These are phyloP conservation scores for Copromyces sp. DNA, from an alignment of 495 filamentous ascomycete genomes.

Conservation along the genomic window DNA sequence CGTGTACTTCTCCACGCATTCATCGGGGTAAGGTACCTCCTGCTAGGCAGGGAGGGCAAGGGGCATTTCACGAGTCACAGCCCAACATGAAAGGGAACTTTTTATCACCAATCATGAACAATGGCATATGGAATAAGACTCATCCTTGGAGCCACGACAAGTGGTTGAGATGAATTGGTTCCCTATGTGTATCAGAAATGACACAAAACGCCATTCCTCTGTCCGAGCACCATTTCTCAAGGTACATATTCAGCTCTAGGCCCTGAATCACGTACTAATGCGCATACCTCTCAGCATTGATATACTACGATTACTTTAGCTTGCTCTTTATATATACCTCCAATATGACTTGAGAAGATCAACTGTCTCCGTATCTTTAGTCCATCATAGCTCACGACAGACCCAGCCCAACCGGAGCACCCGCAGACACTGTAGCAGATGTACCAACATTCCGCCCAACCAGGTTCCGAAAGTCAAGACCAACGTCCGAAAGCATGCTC, in stretches of 20 bases:
- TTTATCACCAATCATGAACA: neutral
- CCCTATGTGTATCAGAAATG: neutral
- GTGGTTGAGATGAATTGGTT: neutral
- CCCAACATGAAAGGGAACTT: neutral
- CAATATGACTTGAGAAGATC: neutral
- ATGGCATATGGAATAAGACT: neutral
- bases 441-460: slow-evolving; percentile 33
- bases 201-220: neutral
- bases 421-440: slow-evolving; percentile 8
- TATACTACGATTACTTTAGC: neutral
- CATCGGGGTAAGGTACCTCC: neutral
- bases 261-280: neutral
- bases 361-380: neutral
- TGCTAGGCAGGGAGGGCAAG: neutral
- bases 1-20: neutral
- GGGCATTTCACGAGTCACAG: neutral
- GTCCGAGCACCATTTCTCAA: neutral
- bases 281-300: neutral
- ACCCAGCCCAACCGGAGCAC: slow-evolving; percentile 32
- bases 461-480: slow-evolving; percentile 78
- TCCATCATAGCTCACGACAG: slow-evolving; percentile 16
- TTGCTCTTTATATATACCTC: neutral
- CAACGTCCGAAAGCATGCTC: slow-evolving; percentile 68
- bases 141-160: neutral
- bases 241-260: neutral